Conservation (phyloP, 2,329 filamentous ascomycete genomes). For the Aureobasidium sp. region DNA sequence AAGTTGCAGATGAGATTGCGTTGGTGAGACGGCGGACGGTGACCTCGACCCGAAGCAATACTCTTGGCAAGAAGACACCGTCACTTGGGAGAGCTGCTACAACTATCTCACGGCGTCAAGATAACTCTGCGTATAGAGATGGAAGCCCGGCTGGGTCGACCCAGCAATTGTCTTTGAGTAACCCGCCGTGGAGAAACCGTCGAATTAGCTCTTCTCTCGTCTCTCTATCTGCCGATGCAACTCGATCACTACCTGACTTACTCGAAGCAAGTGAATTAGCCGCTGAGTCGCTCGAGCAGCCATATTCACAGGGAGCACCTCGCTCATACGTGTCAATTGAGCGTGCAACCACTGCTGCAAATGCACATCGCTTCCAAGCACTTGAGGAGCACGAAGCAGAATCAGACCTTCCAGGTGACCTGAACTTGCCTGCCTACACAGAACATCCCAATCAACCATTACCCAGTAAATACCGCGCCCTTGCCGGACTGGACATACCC, state of each 20-base stretch:
- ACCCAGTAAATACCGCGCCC: slow-evolving; percentile 29
- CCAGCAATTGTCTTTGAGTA: neutral
- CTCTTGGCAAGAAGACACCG: slow-evolving; percentile 27
- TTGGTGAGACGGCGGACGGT: slow-evolving; percentile 31
- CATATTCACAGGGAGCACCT: slow-evolving; percentile 29
- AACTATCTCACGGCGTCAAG: slow-evolving; percentile 21
- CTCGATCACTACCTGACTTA: slow-evolving; percentile 27
- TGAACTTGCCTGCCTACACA: slow-evolving; percentile 71
- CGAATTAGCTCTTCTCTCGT: slow-evolving; percentile 13
- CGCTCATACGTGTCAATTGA: slow-evolving; percentile 29
- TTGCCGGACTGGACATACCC: slow-evolving; percentile 31
- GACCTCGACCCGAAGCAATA: slow-evolving; percentile 28
- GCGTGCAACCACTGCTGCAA: slow-evolving; percentile 55
- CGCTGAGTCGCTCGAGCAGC: slow-evolving; percentile 28
- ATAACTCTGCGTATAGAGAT: neutral
- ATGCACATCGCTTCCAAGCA: slow-evolving; percentile 59
- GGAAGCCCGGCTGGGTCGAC: neutral
- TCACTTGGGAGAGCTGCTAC: slow-evolving; percentile 30
- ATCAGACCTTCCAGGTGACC: slow-evolving; percentile 62
- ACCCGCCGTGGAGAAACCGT: slow-evolving; percentile 10
- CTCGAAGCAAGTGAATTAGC: slow-evolving; percentile 25
- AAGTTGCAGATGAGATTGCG: slow-evolving; percentile 30
- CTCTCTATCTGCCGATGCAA: slow-evolving; percentile 17
- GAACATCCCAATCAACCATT: slow-evolving; percentile 45
- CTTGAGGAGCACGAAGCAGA: slow-evolving; percentile 47